Conservation (phyloP, 2,329 filamentous ascomycete genomes). For the Magnaporthales sp. region DNA sequence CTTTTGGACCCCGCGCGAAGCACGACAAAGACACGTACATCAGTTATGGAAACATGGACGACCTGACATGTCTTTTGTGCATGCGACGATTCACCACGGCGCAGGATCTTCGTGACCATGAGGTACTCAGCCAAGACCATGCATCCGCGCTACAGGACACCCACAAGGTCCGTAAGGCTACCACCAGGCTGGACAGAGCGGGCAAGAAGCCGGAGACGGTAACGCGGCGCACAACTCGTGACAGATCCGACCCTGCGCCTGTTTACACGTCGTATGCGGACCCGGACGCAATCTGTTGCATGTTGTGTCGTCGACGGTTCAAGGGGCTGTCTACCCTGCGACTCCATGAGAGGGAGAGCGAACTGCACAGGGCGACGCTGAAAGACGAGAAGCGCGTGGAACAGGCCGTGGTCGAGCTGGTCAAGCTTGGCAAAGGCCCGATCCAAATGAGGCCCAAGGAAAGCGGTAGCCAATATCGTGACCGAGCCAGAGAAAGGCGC, state of each 20-base stretch:
- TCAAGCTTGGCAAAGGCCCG: constrained; percentile 16
- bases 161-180: neutral
- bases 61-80: constrained; percentile 38
- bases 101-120: constrained; percentile 19
- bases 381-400: constrained; percentile 16
- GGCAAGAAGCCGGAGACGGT: neutral
- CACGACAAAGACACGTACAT: constrained; percentile 30
- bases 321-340: constrained; percentile 28
- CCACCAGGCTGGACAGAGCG: neutral
- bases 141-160: constrained; percentile 11
- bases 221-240: constrained; percentile 15
- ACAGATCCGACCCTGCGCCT: constrained; percentile 23
- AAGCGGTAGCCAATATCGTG: constrained; percentile 41
- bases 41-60: constrained; percentile 39
- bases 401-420: constrained; percentile 21
- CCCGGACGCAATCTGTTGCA: constrained; percentile 29
- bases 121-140: constrained; percentile 16
- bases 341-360: constrained; percentile 34
- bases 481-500: constrained; percentile 60
- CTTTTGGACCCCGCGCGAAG: constrained; percentile 14
- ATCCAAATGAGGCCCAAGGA: constrained; percentile 17
- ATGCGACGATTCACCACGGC: constrained; percentile 46
- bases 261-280: constrained; percentile 48
- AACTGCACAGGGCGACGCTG: constrained; percentile 26
- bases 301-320: constrained; percentile 33